Evolutionary conservation across 106 monocot species (phyloP).

Genomic region (Alisma plantagoaquatica): DNA sequence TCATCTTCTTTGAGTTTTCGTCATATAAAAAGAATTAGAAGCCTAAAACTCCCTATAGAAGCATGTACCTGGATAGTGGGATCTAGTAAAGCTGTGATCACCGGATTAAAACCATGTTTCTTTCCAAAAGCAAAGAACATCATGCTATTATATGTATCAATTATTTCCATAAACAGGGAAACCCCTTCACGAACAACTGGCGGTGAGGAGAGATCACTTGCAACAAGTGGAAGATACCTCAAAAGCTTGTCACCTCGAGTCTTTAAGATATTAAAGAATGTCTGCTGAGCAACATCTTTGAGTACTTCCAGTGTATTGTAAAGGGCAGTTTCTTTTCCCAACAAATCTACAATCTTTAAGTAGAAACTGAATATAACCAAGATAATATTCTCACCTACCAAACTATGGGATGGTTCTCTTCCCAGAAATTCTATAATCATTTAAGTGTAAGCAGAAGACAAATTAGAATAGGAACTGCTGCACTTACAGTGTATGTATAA

Average conservation of each 20-base stretch:
- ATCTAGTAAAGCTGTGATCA: constrained; percentile 77
- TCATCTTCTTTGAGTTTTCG: neutral
- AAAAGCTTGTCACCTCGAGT: constrained; percentile 76
- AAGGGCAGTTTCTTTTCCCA: constrained; percentile 85
- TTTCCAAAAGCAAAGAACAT: constrained; percentile 87
- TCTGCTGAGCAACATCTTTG: constrained; percentile 80
- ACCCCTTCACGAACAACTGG: constrained; percentile 89
- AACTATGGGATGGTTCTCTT: too few species aligned
- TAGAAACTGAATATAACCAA: constrained; percentile 12
- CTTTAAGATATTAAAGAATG: constrained; percentile 80
- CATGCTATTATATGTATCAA: constrained; percentile 83
- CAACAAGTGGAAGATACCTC: constrained; percentile 77
- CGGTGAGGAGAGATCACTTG: constrained; percentile 81
- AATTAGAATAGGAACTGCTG: neutral
- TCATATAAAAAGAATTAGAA: constrained; percentile 6
- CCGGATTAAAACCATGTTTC: constrained; percentile 77
- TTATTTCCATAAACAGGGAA: constrained; percentile 87
- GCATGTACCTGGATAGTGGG: constrained; percentile 80
- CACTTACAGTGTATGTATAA: constrained; percentile 83
- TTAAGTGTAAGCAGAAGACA: neutral
- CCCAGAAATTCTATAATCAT: too few species aligned
- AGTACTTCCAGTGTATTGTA: constrained; percentile 76
- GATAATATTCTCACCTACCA: neutral
- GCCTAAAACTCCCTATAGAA: neutral
- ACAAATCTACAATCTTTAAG: constrained; percentile 79